A percentile compares a stretch with the other conserved stretches of the same genome.
Evolutionary conservation across 1,139 yeast genomes (phyloP).

Genomic region (Yamadazyma spencermartinsiae): DNA sequence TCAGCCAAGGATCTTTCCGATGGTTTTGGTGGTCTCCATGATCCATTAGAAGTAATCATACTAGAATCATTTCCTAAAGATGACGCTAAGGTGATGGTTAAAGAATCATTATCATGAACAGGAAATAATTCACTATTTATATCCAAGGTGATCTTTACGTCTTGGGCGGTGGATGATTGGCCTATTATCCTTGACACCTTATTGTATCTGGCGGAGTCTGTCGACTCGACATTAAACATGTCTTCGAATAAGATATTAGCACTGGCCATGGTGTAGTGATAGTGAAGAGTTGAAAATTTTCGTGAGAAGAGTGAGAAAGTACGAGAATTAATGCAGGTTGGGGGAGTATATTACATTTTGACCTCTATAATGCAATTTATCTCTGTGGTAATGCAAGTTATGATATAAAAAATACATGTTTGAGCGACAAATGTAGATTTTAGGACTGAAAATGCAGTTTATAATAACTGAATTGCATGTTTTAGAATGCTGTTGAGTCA

Average conservation of each 20-base stretch:
- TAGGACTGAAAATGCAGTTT: no score
- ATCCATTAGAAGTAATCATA: conserved; percentile 59
- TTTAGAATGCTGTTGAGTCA: no score
- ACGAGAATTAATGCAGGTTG: no score
- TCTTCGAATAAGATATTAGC: conserved; percentile 79
- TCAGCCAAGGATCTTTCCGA: conserved; percentile 88
- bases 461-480: no score
- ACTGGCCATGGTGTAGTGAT: conserved; percentile 56
- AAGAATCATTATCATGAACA: conserved; percentile 70
- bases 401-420: no score
- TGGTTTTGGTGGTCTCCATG: conserved; percentile 91
- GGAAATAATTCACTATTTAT: conserved; percentile 93
- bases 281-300: conserved; percentile 7
- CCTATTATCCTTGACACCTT: conserved; percentile 90
- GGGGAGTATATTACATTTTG: no score
- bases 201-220: conserved; percentile 89
- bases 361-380: no score
- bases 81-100: conserved; percentile 88
- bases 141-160: conserved; percentile 84
- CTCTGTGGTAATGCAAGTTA: no score
- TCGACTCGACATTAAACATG: conserved; percentile 81
- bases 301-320: background rate
- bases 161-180: conserved; percentile 79
- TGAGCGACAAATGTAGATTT: no score
- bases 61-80: conserved; percentile 63